These are phyloP conservation scores for Wickerhamiella sergipiensis DNA, from an alignment of 805 yeast species.

Conservation along the genomic window DNA sequence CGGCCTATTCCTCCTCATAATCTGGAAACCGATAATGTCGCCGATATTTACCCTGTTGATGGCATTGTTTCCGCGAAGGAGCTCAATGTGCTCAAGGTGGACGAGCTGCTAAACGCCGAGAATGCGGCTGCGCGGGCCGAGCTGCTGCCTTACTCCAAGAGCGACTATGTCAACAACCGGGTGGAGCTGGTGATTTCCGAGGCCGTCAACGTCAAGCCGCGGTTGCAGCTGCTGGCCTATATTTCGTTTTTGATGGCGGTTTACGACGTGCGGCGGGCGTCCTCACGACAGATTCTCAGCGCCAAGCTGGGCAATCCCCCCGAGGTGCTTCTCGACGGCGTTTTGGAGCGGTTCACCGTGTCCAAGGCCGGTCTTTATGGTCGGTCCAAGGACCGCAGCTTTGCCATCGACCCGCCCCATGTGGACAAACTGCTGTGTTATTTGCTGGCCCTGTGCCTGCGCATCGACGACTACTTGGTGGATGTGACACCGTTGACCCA, in stretches of 20 bases:
- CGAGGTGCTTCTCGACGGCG: constrained; percentile 54
- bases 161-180: constrained; percentile 41
- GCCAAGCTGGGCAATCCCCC: constrained; percentile 55
- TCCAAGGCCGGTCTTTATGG: constrained; percentile 49
- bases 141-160: constrained; percentile 47
- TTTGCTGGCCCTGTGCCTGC: constrained; percentile 57
- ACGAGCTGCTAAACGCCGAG: constrained; percentile 39
- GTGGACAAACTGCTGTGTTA: constrained; percentile 80
- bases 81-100: constrained; percentile 49
- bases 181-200: constrained; percentile 23
- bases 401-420: constrained; percentile 69
- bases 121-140: constrained; percentile 38
- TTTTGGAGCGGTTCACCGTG: constrained; percentile 60
- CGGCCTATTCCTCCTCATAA: constrained; percentile 77
- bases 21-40: constrained; percentile 66
- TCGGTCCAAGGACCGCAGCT: constrained; percentile 62
- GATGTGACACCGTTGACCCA: constrained; percentile 73
- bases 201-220: constrained; percentile 31
- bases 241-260: constrained; percentile 70
- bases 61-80: constrained; percentile 59
- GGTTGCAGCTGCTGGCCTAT: constrained; percentile 49
- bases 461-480: constrained; percentile 59
- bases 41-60: constrained; percentile 65
- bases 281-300: constrained; percentile 43
- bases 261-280: constrained; percentile 55